Conservation (phyloP, 768 basidiomycete species). For the Cystobasidium tubakii region DNA sequence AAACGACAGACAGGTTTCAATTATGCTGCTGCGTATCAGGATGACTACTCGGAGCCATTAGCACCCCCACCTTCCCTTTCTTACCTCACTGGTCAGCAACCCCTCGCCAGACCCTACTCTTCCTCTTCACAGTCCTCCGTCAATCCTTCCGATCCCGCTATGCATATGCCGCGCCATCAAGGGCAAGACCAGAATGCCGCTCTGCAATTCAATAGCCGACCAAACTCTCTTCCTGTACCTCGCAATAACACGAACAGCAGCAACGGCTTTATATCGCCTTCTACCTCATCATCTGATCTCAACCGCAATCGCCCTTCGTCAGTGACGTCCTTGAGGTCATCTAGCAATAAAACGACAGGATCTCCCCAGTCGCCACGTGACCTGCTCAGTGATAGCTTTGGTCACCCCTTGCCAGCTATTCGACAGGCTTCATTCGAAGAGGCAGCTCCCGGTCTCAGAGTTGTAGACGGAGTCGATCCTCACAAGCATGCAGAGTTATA, state of each 20-base stretch:
- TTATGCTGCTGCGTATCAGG: slow-evolving; percentile 41
- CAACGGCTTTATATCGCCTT: slow-evolving; percentile 33
- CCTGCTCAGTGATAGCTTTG: neutral
- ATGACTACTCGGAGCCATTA: slow-evolving; percentile 48
- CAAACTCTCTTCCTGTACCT: slow-evolving; percentile 19
- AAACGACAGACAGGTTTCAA: neutral
- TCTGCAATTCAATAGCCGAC: neutral
- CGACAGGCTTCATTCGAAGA: slow-evolving; percentile 8
- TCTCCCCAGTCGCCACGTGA: slow-evolving; percentile 25
- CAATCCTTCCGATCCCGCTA: neutral
- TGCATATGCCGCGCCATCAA: neutral
- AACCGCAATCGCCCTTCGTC: slow-evolving; percentile 27
- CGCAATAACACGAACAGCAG: slow-evolving; percentile 19
- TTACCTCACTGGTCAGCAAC: slow-evolving; percentile 60
- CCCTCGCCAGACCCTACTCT: slow-evolving; percentile 39
- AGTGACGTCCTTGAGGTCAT: slow-evolving; percentile 32
- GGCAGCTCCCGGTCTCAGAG: neutral
- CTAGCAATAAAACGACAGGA: slow-evolving; percentile 17
- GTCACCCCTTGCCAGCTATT: neutral
- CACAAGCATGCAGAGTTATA: neutral
- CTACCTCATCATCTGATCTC: slow-evolving; percentile 30
- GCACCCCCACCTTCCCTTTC: slow-evolving; percentile 87
- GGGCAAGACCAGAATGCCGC: neutral
- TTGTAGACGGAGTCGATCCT: neutral
- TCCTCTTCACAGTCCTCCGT: slow-evolving; percentile 40